Conservation (phyloP, 108 stramenopile genomes). For the Nannochloropsis oceanica region DNA sequence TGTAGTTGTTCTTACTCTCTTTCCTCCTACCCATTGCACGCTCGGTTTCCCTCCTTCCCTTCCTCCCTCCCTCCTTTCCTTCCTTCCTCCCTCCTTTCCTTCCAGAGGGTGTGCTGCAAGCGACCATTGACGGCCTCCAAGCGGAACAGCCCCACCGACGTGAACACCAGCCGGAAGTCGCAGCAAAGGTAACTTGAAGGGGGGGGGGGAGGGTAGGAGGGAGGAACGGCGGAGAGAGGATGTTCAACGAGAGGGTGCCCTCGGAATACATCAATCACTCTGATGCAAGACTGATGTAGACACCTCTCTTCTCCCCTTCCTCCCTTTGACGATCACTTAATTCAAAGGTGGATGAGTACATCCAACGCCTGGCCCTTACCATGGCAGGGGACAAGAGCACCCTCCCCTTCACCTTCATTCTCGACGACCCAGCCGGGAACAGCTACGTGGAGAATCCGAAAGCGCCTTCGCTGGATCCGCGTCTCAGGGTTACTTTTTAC, state of each 20-base stretch:
- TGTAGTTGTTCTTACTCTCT: too few relatives aligned
- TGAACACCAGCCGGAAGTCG: not conserved
- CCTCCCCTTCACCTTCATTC: conserved; percentile 31
- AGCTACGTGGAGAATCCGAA: conserved; percentile 45
- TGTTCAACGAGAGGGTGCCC: not conserved
- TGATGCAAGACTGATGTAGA: not conserved
- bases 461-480: conserved; percentile 37
- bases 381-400: conserved; percentile 1
- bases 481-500: conserved; percentile 7
- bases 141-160: not conserved
- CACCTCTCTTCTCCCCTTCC: not conserved
- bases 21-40: too few relatives aligned
- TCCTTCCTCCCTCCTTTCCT: not conserved
- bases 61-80: not conserved
- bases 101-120: not conserved
- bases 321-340: not conserved
- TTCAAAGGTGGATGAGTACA: conserved; percentile 8
- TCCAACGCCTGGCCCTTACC: conserved; percentile 5
- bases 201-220: not conserved
- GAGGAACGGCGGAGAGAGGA: not conserved
- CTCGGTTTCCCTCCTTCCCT: too few relatives aligned
- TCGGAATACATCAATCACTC: not conserved
- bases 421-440: conserved; percentile 50
- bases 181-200: not conserved
- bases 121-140: not conserved